Conservation (phyloP, 2,329 filamentous ascomycete genomes). For the Aureobasidium lini region DNA sequence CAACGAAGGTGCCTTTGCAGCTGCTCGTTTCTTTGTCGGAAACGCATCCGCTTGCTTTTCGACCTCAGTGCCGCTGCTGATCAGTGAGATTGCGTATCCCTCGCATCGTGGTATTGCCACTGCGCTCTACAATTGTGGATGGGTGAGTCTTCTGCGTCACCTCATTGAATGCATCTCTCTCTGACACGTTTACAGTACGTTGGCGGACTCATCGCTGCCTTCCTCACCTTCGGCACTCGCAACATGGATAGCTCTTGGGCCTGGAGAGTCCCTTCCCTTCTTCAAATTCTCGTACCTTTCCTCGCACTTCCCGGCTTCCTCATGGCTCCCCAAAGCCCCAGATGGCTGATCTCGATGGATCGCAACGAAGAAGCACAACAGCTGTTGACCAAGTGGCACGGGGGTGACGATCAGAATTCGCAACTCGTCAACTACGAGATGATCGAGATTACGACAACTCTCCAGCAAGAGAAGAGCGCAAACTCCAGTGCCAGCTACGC, state of each 20-base stretch:
- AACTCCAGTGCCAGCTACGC: constrained; percentile 36
- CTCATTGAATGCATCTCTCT: too few relatives aligned
- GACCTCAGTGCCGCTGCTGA: constrained; percentile 30
- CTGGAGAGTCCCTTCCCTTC: constrained; percentile 22
- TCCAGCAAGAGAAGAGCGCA: constrained; percentile 45
- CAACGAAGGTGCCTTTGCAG: constrained; percentile 28
- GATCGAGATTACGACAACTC: constrained; percentile 58
- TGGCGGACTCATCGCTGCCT: constrained; percentile 21
- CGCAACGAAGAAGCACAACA: constrained; percentile 54
- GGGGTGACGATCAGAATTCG: constrained; percentile 45
- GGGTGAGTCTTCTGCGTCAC: not conserved
- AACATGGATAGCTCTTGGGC: constrained; percentile 19
- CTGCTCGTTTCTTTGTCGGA: constrained; percentile 33
- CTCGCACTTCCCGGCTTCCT: constrained; percentile 19
- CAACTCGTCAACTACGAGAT: constrained; percentile 60
- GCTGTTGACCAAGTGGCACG: constrained; percentile 55
- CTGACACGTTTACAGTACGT: not conserved
- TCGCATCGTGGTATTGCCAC: constrained; percentile 30
- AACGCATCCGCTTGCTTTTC: constrained; percentile 28
- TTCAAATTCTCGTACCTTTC: constrained; percentile 20
- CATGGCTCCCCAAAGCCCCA: constrained; percentile 15
- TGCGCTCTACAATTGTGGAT: constrained; percentile 27
- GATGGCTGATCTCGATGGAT: constrained; percentile 58
- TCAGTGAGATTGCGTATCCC: constrained; percentile 41
- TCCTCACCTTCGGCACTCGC: constrained; percentile 20